phyloP scores from a whole-genome alignment of 192 early-diverging fungal genomes.

The Backusella morwellensis region DNA sequence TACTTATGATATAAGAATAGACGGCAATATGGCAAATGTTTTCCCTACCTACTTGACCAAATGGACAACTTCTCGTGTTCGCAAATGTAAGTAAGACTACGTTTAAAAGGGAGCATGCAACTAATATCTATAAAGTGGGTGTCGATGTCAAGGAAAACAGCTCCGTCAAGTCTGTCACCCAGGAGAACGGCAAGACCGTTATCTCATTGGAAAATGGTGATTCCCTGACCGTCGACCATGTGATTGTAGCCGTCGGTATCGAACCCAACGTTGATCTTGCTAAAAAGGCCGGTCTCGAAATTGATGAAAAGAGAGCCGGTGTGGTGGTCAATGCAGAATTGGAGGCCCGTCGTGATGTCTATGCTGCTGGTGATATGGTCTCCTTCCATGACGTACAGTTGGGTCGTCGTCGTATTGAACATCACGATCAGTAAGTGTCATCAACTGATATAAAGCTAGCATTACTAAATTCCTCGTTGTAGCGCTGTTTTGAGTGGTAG shows the following conservation, averaged over 20 bases:
- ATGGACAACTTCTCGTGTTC: conserved; percentile 57
- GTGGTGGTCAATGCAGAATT: conserved; percentile 66
- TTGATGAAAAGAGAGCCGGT: conserved; percentile 56
- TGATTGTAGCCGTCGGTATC: conserved; percentile 62
- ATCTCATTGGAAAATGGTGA: conserved; percentile 44
- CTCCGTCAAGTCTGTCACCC: conserved; percentile 26
- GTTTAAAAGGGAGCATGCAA: background rate
- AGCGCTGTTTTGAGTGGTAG: conserved; percentile 59
- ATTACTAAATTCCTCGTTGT: background rate
- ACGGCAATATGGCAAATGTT: conserved; percentile 55
- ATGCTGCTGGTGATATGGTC: conserved; percentile 63
- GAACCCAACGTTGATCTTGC: conserved; percentile 59
- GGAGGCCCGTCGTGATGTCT: conserved; percentile 60
- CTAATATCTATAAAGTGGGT: conserved; percentile 31
- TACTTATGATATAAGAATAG: background rate
- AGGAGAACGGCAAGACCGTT: conserved; percentile 34
- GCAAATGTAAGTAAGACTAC: conserved; percentile 15
- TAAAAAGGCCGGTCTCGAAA: conserved; percentile 55
- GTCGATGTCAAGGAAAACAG: conserved; percentile 45
- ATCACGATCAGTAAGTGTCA: conserved; percentile 52
- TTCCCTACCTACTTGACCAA: conserved; percentile 62
- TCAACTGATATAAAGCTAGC: too few relatives aligned
- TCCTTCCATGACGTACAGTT: conserved; percentile 63
- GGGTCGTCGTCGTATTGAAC: conserved; percentile 65
- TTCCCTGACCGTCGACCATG: conserved; percentile 50